Evolutionary conservation across 345 rosid genomes (phyloP).

Genomic region (Arabidopsis suecica): DNA sequence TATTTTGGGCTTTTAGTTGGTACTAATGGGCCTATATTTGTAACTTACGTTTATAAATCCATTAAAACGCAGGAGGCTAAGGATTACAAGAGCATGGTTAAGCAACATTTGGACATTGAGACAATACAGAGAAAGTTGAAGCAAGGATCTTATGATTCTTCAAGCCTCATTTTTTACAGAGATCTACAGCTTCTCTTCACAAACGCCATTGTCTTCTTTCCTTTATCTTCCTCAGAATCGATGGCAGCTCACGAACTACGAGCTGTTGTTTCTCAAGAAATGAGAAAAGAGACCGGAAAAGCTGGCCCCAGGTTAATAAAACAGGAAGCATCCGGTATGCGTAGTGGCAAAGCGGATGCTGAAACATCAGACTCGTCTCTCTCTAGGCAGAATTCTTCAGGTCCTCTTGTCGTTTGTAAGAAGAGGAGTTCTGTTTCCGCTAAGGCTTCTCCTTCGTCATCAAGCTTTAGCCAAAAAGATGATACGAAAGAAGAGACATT

Average conservation of each 20-base stretch:
- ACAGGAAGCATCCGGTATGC: conserved; percentile 17
- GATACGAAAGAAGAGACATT: conserved; percentile 44
- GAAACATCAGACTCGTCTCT: conserved; percentile 60
- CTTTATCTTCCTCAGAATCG: conserved; percentile 56
- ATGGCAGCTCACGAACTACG: conserved; percentile 60
- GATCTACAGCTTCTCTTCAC: conserved; percentile 73
- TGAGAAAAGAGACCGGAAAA: conserved; percentile 46
- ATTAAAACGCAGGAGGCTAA: conserved; percentile 49
- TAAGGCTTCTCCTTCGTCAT: conserved; percentile 55
- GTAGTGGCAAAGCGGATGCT: conserved; percentile 42
- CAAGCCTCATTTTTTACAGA: conserved; percentile 54
- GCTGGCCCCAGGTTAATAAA: conserved; percentile 37
- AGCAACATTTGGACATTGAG: conserved; percentile 70
- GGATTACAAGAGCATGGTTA: conserved; percentile 52
- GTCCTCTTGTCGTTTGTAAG: conserved; percentile 61
- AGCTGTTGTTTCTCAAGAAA: conserved; percentile 47
- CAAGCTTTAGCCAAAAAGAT: conserved; percentile 49
- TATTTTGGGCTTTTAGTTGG: background rate
- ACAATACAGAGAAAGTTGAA: conserved; percentile 56
- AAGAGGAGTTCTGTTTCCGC: conserved; percentile 57
- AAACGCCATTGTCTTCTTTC: conserved; percentile 64
- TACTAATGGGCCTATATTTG: conserved; percentile 1
- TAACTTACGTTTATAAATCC: background rate
- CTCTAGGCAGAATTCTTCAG: conserved; percentile 50
- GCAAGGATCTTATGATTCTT: conserved; percentile 56